phyloP scores from a whole-genome alignment of 1,139 yeast species.

The Zygosaccharomyces pseudobailii region DNA sequence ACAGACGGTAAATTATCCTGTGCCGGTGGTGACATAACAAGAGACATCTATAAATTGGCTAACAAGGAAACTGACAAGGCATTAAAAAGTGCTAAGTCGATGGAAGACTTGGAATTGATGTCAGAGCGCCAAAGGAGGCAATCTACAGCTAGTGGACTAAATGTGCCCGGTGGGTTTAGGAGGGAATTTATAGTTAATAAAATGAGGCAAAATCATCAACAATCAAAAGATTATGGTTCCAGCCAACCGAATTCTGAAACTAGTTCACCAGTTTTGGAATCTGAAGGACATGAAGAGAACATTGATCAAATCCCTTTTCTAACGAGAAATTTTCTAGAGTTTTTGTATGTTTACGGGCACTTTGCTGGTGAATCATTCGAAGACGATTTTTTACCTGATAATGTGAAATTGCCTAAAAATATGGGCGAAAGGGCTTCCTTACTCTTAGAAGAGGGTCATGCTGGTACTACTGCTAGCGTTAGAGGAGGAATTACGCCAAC shows the following conservation, averaged over 20 bases:
- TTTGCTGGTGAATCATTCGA: conserved; percentile 80
- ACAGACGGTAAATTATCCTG: conserved; percentile 35
- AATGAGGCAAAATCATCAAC: conserved; percentile 30
- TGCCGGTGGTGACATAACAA: conserved; percentile 71
- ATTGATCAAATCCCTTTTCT: conserved; percentile 43
- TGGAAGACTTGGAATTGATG: conserved; percentile 27
- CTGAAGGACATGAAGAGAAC: conserved; percentile 6
- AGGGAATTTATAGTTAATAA: conserved; percentile 53
- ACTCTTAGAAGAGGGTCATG: conserved; percentile 24
- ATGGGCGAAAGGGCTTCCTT: conserved; percentile 49
- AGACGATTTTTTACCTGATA: conserved; percentile 57
- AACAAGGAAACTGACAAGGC: conserved; percentile 25
- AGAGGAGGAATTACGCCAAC: conserved; percentile 68
- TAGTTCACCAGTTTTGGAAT: conserved; percentile 7
- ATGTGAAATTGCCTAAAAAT: conserved; percentile 39
- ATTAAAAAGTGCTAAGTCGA: conserved; percentile 28
- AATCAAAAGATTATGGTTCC: conserved; percentile 13
- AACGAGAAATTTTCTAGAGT: conserved; percentile 68
- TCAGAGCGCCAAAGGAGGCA: conserved; percentile 42
- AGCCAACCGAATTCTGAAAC: conserved; percentile 9
- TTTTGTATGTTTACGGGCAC: conserved; percentile 71
- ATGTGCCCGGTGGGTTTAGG: conserved; percentile 79
- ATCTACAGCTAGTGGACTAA: conserved; percentile 60
- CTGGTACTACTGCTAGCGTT: conserved; percentile 18
- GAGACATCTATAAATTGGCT: conserved; percentile 47